Percentiles rank a stretch among this genome's conserved stretches.
phyloP scores from a whole-genome alignment of 2,329 filamentous ascomycete species.

The Periconia digitata region DNA sequence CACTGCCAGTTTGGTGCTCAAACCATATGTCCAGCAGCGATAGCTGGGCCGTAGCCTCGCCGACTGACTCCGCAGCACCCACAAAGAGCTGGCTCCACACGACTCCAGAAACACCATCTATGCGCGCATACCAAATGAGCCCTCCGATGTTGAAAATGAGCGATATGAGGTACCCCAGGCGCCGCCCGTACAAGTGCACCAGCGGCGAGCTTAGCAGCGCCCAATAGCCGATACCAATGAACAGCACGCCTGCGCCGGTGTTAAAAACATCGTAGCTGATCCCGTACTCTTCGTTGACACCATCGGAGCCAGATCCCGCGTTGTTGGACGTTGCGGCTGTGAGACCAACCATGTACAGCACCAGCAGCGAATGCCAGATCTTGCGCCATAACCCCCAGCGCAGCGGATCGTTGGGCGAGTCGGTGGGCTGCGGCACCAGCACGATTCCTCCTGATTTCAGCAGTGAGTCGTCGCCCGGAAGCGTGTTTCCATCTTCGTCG shows the following conservation, averaged over 20 bases:
- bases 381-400: conserved; percentile 55
- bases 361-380: conserved; percentile 21
- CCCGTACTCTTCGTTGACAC: conserved; percentile 19
- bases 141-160: conserved; percentile 21
- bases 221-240: conserved; percentile 22
- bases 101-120: conserved; percentile 16
- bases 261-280: conserved; percentile 24
- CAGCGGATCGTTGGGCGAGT: conserved; percentile 52
- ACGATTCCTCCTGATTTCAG: conserved; percentile 42
- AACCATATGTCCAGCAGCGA: conserved; percentile 21
- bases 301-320: conserved; percentile 20
- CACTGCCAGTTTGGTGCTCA: conserved; percentile 21
- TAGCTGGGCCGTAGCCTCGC: conserved; percentile 19
- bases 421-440: conserved; percentile 55
- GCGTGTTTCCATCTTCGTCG: conserved; percentile 25
- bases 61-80: conserved; percentile 19
- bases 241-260: conserved; percentile 19
- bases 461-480: conserved; percentile 28
- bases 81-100: conserved; percentile 25
- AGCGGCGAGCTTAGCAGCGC: conserved; percentile 19
- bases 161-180: conserved; percentile 20
- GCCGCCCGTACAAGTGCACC: conserved; percentile 20
- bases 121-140: conserved; percentile 21
- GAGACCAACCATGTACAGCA: conserved; percentile 19
- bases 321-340: conserved; percentile 23